These are phyloP conservation scores for Monosporascus sp. DNA, from an alignment of 2,329 filamentous ascomycete species.

Conservation along the genomic window DNA sequence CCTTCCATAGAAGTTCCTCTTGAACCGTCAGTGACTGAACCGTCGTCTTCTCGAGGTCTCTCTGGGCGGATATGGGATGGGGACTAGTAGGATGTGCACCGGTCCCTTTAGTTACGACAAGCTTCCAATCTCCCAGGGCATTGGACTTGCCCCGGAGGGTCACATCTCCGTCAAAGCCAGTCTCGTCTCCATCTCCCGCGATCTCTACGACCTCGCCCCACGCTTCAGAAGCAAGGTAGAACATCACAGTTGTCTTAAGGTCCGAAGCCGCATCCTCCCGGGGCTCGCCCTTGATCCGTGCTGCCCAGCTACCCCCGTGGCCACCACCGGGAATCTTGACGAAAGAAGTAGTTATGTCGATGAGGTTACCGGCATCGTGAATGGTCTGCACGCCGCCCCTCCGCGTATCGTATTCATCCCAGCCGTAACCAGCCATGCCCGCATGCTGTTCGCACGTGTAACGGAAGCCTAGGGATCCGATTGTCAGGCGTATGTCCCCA, in stretches of 20 bases:
- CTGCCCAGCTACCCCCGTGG: slow-evolving; percentile 88
- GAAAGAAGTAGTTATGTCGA: slow-evolving; percentile 91
- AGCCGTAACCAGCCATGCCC: slow-evolving; percentile 91
- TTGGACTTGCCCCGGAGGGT: slow-evolving; percentile 64
- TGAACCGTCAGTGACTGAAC: slow-evolving; percentile 67
- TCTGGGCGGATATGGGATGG: slow-evolving; percentile 62
- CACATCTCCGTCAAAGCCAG: slow-evolving; percentile 56
- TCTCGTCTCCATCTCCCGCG: slow-evolving; percentile 41
- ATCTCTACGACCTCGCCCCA: slow-evolving; percentile 58
- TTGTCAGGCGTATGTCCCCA: slow-evolving; percentile 2
- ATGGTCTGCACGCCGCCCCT: slow-evolving; percentile 85
- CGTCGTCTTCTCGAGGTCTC: slow-evolving; percentile 70
- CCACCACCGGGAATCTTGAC: slow-evolving; percentile 84
- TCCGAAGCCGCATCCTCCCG: slow-evolving; percentile 61
- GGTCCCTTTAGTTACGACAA: slow-evolving; percentile 69
- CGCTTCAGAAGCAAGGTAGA: slow-evolving; percentile 79
- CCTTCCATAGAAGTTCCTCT: slow-evolving; percentile 74
- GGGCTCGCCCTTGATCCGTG: slow-evolving; percentile 75
- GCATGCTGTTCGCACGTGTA: slow-evolving; percentile 96
- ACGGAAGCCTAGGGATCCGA: slow-evolving; percentile 61
- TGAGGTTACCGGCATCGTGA: slow-evolving; percentile 78
- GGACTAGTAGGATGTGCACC: slow-evolving; percentile 55
- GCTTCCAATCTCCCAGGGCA: slow-evolving; percentile 71
- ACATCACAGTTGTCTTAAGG: slow-evolving; percentile 71
- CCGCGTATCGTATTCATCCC: slow-evolving; percentile 93